Evolutionary conservation across 805 yeast species (phyloP), one percentile per base, ranked within the genome.

Genomic region (Komagataella populi): DNA sequence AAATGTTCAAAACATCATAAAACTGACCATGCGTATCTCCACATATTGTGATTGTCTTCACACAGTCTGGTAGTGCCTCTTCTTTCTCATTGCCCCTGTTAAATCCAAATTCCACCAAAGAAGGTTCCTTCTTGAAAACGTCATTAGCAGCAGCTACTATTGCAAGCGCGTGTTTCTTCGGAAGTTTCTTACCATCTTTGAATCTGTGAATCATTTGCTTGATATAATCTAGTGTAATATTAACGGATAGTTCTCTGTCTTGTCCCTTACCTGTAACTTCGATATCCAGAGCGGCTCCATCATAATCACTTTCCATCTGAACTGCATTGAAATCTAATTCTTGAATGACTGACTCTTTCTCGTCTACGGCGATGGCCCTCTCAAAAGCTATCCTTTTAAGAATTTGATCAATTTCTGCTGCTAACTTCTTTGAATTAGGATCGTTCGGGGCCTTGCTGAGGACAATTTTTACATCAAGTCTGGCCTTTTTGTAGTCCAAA

Each of bases 1-100:
- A 91, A 50, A 93, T 74, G 62, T 89, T 84, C 60, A 91, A 67
- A 50, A 93, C 81, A 63, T 93, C 99, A 60, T 78, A 91, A 63
- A 85, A 89, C 67, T 93, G 99, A 45, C 99, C 99, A 65, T 93
- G 99, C 0, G 97, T 91, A 65, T 93, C 99, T 57, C 99, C 99
- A 58, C 96, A 93, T 7, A 93, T 86, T 1, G 97, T 87, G 48
- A 91, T 72, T 54, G 70, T 76, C 51, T 70, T 65, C 17, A 60
- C 63, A n/a, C 61, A 60, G 4, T 61, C 72, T 68, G 57, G 52
- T 44, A 54, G 57, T 58, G 60, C 14, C 64, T 65, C 54, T 80
- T 60, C 60, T 84, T 95, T 44, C 77, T 80, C 73, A 51, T 65
- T 54, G 4, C 67, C 59, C 51, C 65, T 53, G 7, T 53, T 49